Evolutionary conservation across 2,329 filamentous ascomycete genomes (phyloP), one percentile per base, ranked within the genome.

Genomic region (Epichloe brachyelytri): DNA sequence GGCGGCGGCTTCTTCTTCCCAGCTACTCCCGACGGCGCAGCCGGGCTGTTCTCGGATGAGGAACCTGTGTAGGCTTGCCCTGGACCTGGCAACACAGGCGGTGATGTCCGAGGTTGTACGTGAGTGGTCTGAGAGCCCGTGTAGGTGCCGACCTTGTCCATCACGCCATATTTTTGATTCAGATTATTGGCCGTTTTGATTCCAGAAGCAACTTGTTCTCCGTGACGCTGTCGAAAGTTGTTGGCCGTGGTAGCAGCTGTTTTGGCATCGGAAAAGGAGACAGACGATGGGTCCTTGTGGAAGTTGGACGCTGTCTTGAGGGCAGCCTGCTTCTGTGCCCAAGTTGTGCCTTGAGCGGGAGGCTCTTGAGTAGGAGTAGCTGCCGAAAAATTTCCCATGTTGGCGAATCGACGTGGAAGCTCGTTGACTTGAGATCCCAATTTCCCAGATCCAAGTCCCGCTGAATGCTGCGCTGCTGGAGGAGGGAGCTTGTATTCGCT

Each of bases 141-240:
- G 39, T 58, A 59, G 39, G 59, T 63, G 8, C 64, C 63, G 4
- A 68, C 57, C 56, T 65, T 71, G 39, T 70, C 64, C 37, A 63
- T 54, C 4, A 82, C 67, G 3, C 77, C 78, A 57, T 84, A 84
- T 61, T 80, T 83, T 60, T 82, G 75, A 50, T 81, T 78, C 51
- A 83, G 58, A 2, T 68, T 70, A 54, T 75, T 78, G 4, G 81
- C 80, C 19, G 72, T 74, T 59, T 73, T 70, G 58, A 75, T 72
- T 0, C 83, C 83, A 5, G 77, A 68, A 1, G 78, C 75, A 5
- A 86, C 77, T 62, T 86, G 80, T 17, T 83, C 83, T 3, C 82
- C 79, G 58, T 88, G 83, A 30, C 82, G 70, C 61, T 86, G 79
- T 14, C 82, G 80, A 63, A 88, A 86, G 60, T 84, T 83, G 56